Conservation (phyloP, 129 eudicot genomes). For the Scalesia atractyloides region DNA sequence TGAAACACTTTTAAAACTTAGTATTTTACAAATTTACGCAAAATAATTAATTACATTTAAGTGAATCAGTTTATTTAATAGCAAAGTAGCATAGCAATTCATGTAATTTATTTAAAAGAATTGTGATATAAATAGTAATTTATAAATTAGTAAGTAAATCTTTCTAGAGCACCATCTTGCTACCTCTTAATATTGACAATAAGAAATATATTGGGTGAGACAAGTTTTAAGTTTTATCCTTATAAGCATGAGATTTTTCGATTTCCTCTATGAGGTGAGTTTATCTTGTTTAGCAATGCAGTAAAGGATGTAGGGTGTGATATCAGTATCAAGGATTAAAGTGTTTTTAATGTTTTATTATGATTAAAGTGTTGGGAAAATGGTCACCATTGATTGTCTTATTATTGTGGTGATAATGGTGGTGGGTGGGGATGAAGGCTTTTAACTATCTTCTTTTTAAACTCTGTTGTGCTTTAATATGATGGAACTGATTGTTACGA, state of each 20-base stretch:
- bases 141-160: too few species aligned
- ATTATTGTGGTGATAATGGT: conserved; percentile 13
- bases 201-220: neutral
- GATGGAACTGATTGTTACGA: neutral
- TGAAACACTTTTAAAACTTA: too few species aligned
- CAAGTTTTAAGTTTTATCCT: neutral
- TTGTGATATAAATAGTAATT: too few species aligned
- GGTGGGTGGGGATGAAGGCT: conserved; percentile 21
- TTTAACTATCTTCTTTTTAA: neutral
- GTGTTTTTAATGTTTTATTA: conserved; percentile 5
- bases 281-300: neutral
- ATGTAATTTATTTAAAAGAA: too few species aligned
- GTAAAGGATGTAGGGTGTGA: neutral
- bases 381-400: neutral
- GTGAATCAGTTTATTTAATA: too few species aligned
- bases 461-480: neutral
- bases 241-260: neutral
- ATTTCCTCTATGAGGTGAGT: neutral
- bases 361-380: conserved; percentile 7
- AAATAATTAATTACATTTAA: too few species aligned
- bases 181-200: neutral
- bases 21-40: too few species aligned
- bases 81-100: too few species aligned
- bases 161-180: too few species aligned
- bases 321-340: conserved; percentile 21